Conservation (phyloP, 2,329 filamentous ascomycete species). For the Malbranchea zuffiana region DNA sequence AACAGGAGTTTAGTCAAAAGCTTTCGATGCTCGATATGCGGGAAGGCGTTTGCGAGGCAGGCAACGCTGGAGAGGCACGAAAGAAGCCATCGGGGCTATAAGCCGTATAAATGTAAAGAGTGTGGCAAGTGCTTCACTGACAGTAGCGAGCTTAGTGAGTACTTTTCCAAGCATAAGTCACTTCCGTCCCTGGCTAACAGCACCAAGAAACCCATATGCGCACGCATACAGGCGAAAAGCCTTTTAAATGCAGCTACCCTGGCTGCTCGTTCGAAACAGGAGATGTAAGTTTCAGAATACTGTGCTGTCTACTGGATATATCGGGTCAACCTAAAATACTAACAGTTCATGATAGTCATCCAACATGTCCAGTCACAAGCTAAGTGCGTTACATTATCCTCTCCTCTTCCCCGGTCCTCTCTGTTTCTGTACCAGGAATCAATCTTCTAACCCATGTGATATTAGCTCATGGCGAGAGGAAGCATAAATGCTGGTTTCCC, state of each 20-base stretch:
- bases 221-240: constrained; percentile 35
- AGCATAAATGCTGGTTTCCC: constrained; percentile 31
- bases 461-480: constrained; percentile 32
- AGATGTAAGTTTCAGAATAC: constrained; percentile 26
- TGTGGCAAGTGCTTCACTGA: constrained; percentile 36
- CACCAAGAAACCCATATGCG: constrained; percentile 33
- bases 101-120: constrained; percentile 32
- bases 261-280: constrained; percentile 36
- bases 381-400: constrained; percentile 24
- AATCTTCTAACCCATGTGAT: constrained; percentile 11
- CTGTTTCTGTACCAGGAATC: no score
- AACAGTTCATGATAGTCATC: constrained; percentile 26
- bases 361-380: constrained; percentile 36
- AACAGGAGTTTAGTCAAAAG: constrained; percentile 27
- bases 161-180: not conserved
- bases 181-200: constrained; percentile 18
- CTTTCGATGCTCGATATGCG: constrained; percentile 32
- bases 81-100: constrained; percentile 35
- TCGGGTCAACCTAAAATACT: constrained; percentile 1
- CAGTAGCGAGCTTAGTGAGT: constrained; percentile 35
- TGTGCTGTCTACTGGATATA: not conserved
- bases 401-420: not conserved
- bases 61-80: constrained; percentile 36
- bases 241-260: constrained; percentile 34
- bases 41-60: constrained; percentile 34